A percentile compares a stretch with the other conserved stretches of the same genome.
These are phyloP conservation scores for Fraxinus baroniana DNA, from an alignment of 305 asterid genomes.

Conservation along the genomic window DNA sequence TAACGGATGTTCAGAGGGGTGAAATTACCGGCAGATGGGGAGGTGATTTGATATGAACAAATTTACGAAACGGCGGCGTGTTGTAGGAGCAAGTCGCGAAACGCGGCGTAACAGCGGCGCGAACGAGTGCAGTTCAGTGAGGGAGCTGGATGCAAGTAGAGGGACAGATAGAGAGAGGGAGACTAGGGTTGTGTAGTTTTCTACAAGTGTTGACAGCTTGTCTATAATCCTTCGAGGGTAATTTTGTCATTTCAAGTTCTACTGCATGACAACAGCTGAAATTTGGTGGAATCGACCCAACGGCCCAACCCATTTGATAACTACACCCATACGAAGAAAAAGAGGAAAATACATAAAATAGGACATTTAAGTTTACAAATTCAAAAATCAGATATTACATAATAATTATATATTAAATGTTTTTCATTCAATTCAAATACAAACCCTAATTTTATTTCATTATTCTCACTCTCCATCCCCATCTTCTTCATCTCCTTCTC, in stretches of 20 bases:
- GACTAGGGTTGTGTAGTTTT: slow-evolving; percentile 44
- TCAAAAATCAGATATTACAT: too few relatives aligned
- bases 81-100: background rate
- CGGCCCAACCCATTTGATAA: background rate
- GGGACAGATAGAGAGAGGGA: background rate
- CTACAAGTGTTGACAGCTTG: slow-evolving; percentile 27
- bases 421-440: too few relatives aligned
- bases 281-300: background rate
- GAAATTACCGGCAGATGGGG: background rate
- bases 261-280: background rate
- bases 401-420: too few relatives aligned
- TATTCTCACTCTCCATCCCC: too few relatives aligned
- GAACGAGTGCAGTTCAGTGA: background rate
- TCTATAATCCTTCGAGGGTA: background rate
- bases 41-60: background rate
- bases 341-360: too few relatives aligned
- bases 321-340: background rate
- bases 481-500: too few relatives aligned
- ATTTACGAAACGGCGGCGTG: slow-evolving; percentile 11
- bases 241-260: background rate
- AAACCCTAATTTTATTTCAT: too few relatives aligned
- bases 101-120: background rate
- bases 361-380: too few relatives aligned
- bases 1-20: background rate
- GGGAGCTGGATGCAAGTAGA: slow-evolving; percentile 6